phyloP scores from a whole-genome alignment of 2,329 filamentous ascomycete species.

The Colletotrichum cereale region DNA sequence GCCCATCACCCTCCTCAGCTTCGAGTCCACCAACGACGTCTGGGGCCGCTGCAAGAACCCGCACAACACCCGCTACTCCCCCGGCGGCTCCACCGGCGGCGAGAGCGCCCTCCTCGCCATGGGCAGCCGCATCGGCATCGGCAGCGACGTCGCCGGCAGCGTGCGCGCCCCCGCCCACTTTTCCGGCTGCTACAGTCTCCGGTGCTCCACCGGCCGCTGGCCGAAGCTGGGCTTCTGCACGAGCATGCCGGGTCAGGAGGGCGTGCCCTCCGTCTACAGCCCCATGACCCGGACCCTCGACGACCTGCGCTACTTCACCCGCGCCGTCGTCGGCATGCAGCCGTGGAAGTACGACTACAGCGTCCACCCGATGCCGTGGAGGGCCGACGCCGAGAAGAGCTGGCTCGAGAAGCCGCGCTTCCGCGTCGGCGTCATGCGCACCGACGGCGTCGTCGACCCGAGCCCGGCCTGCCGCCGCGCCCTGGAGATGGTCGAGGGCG shows the following conservation, averaged over 20 bases:
- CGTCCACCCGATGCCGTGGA: constrained; percentile 88
- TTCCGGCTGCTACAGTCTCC: constrained; percentile 87
- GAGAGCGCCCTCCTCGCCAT: constrained; percentile 86
- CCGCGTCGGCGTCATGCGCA: constrained; percentile 81
- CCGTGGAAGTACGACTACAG: constrained; percentile 92
- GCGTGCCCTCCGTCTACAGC: constrained; percentile 88
- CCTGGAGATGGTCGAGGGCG: constrained; percentile 76
- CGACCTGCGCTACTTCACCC: constrained; percentile 88
- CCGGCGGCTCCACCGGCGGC: constrained; percentile 89
- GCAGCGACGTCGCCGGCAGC: constrained; percentile 90
- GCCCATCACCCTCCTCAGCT: constrained; percentile 87
- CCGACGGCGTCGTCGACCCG: constrained; percentile 86
- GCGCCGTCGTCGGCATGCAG: constrained; percentile 81
- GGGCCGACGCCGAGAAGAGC: constrained; percentile 69
- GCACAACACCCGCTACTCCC: constrained; percentile 85
- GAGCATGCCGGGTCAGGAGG: constrained; percentile 93
- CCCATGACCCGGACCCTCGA: constrained; percentile 90
- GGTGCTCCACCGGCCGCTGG: constrained; percentile 91
- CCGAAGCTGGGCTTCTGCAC: constrained; percentile 86
- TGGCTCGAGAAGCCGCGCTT: constrained; percentile 73
- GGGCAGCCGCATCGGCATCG: constrained; percentile 88
- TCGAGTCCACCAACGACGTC: constrained; percentile 82
- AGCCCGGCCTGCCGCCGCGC: constrained; percentile 86
- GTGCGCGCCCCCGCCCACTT: constrained; percentile 91
- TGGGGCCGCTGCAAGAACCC: constrained; percentile 90